Conservation (phyloP, 495 filamentous ascomycete genomes). For the Glarea lozoyensis region DNA sequence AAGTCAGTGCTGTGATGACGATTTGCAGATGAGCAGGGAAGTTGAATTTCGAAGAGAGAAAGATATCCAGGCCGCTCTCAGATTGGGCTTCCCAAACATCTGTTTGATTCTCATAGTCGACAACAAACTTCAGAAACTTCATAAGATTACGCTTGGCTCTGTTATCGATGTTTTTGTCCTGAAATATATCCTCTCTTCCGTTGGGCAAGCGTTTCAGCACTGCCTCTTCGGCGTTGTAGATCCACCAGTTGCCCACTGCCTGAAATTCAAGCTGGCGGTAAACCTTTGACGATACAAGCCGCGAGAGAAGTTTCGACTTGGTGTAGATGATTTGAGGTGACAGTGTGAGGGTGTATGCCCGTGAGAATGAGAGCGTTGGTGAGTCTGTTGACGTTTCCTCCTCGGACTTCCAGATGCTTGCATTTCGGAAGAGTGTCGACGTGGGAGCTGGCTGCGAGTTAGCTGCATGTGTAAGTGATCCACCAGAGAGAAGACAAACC, state of each 20-base stretch:
- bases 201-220: constrained; percentile 60
- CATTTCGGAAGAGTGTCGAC: constrained; percentile 16
- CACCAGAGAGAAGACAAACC: constrained; percentile 25
- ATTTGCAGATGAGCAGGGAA: constrained; percentile 59
- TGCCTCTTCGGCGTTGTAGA: constrained; percentile 38
- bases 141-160: constrained; percentile 74
- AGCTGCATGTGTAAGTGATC: too few species aligned
- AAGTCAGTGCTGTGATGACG: constrained; percentile 69
- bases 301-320: constrained; percentile 62
- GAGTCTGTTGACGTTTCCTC: constrained; percentile 6
- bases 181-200: constrained; percentile 81
- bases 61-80: constrained; percentile 47
- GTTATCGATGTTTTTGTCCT: constrained; percentile 58
- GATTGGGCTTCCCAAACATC: constrained; percentile 39
- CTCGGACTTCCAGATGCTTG: constrained; percentile 15
- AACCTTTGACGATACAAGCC: constrained; percentile 78
- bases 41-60: constrained; percentile 63
- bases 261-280: constrained; percentile 87
- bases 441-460: constrained; percentile 1
- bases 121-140: constrained; percentile 78
- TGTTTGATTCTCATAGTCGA: constrained; percentile 47
- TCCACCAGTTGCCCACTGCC: constrained; percentile 90
- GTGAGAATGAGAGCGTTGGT: constrained; percentile 48
- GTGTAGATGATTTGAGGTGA: constrained; percentile 84
- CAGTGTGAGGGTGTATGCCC: constrained; percentile 76